phyloP scores from a whole-genome alignment of 2,329 filamentous ascomycete genomes.

The Fusarium illudens region DNA sequence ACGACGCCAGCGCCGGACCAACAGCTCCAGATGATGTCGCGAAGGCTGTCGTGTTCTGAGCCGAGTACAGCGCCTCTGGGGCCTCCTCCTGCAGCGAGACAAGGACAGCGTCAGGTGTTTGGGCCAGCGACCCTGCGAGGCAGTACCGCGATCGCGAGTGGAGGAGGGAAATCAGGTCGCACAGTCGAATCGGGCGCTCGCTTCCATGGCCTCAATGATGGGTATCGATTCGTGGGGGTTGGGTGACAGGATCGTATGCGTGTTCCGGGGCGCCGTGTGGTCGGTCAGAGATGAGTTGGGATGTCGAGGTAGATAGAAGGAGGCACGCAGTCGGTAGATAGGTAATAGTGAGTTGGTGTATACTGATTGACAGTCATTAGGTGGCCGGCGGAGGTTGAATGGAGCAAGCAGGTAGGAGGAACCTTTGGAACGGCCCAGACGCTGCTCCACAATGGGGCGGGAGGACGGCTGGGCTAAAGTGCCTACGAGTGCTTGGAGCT shows the following conservation, averaged over 20 bases:
- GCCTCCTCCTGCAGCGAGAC: neutral
- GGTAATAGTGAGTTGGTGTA: conserved; percentile 7
- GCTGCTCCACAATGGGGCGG: conserved; percentile 27
- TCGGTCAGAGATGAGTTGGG: neutral
- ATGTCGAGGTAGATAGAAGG: neutral
- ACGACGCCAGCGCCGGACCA: conserved; percentile 38
- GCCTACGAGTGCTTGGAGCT: conserved; percentile 3
- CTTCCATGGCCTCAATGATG: conserved; percentile 21
- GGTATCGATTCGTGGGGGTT: conserved; percentile 7
- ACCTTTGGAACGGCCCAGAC: conserved; percentile 20
- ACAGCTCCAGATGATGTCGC: conserved; percentile 7
- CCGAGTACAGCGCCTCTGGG: conserved; percentile 1
- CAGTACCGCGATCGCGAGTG: conserved; percentile 23
- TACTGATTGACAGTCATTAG: conserved; percentile 17
- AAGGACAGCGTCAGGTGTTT: conserved; percentile 3
- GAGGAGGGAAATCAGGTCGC: conserved; percentile 26
- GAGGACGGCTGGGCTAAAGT: conserved; percentile 21
- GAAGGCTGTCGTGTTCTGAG: conserved; percentile 13
- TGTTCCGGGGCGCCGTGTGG: neutral
- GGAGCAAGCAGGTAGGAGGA: conserved; percentile 16
- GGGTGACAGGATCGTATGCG: neutral
- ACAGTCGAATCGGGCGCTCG: conserved; percentile 13
- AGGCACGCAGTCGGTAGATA: conserved; percentile 8
- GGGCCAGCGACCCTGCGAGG: conserved; percentile 6
- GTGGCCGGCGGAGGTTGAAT: conserved; percentile 28